phyloP scores from a whole-genome alignment of 1,139 yeast genomes.

The Entelexis sorbosivorans region DNA sequence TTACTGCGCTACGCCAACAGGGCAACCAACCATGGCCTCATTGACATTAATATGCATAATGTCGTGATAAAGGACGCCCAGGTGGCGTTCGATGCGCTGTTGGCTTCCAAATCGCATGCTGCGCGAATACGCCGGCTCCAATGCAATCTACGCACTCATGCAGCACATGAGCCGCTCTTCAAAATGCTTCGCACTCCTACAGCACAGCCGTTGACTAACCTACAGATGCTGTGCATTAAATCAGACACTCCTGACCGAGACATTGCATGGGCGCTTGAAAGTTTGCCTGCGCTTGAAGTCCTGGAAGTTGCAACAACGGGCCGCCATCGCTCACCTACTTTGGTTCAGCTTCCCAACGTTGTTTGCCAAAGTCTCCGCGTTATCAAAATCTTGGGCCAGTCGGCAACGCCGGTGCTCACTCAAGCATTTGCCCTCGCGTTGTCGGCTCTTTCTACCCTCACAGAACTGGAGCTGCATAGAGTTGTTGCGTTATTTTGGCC shows the following conservation, averaged over 20 bases:
- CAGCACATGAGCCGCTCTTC: constrained; percentile 4
- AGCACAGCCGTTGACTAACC: neutral
- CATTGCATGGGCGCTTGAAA: constrained; percentile 17
- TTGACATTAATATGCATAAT: constrained; percentile 11
- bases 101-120: neutral
- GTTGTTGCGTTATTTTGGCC: constrained; percentile 19
- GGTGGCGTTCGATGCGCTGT: constrained; percentile 1
- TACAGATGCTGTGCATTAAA: constrained; percentile 9
- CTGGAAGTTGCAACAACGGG: constrained; percentile 14
- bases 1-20: constrained; percentile 9
- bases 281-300: constrained; percentile 12
- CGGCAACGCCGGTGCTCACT: constrained; percentile 4
- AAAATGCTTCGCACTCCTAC: constrained; percentile 6
- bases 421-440: constrained; percentile 8
- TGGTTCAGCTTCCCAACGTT: neutral
- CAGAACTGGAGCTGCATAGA: constrained; percentile 18
- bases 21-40: neutral
- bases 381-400: constrained; percentile 10
- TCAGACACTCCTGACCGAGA: constrained; percentile 16
- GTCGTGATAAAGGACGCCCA: constrained; percentile 12
- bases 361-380: neutral
- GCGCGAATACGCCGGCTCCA: constrained; percentile 6
- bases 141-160: constrained; percentile 5
- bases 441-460: constrained; percentile 7
- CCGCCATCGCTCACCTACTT: neutral